Base-by-base conservation (phyloP, 768 basidiomycete species). In the Galerina marginata region DNA sequence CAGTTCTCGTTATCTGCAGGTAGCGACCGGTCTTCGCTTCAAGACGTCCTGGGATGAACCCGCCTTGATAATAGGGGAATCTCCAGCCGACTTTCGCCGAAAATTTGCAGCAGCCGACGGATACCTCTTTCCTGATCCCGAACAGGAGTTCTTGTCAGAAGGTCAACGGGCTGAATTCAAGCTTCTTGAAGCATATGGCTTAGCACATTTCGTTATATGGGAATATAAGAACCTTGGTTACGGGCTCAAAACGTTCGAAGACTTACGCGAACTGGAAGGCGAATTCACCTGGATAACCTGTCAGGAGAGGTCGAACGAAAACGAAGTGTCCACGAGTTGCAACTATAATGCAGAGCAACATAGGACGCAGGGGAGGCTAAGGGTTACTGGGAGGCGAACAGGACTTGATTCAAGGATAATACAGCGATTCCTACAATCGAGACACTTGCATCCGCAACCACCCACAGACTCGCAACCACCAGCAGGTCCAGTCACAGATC, bases 161-260 rank as follows among this genome's bases (percentile, higher is more conserved):
- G n/a, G 2, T 20, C 39, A 43, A 15, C 26, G 29, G 29, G 25
- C 53, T 10, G 26, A 54, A 4, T 25, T 56, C 10, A 4, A 51
- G 2, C 29, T 58, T 11, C n/a, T 58, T 36, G 16, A 40, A 10
- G 40, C 49, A 42, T 51, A 50, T 43, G 36, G 36, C 6, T 33
- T 59, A 16, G 44, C 25, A 7, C 36, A 46, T 14, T 38, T 59
- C 5, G 9, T 54, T 2, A 39, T 23, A 2, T n/a, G 12, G n/a
- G 58, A 59, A 37, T 59, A 52, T 23, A 59, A 59, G 23, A 59
- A 49, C 20, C 43, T 52, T 23, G 23, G n/a, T 9, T 36, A 7
- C 26, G 54, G 50, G 9, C 15, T 15, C 7, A 40, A 37, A 14
- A n/a, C 15, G 4, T 25, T 53, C 15, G n/a, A 29, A 9, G 20